These are phyloP conservation scores for Diutina mesorugosa DNA, from an alignment of 1,139 yeast genomes.

Conservation along the genomic window DNA sequence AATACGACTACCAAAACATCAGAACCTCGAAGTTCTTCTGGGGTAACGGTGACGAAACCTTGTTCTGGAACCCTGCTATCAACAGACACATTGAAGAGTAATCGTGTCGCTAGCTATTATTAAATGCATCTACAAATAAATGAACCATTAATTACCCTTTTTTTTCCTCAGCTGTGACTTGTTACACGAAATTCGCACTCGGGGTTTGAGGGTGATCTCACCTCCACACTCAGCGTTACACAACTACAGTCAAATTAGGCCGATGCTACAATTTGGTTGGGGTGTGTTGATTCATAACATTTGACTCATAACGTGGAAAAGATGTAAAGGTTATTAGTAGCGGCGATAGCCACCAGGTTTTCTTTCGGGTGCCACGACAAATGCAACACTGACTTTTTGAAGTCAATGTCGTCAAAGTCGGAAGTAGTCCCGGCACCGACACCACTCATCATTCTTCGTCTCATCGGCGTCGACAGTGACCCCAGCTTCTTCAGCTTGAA, in stretches of 20 bases:
- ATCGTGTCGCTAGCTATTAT: not conserved
- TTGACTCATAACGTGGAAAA: constrained; percentile 45
- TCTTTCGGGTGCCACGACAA: constrained; percentile 98
- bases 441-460: constrained; percentile 35
- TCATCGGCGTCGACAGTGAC: constrained; percentile 13
- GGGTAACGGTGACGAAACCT: constrained; percentile 97
- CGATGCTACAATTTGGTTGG: not conserved
- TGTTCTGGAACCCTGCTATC: constrained; percentile 89
- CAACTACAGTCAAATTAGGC: too few relatives aligned
- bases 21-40: constrained; percentile 85
- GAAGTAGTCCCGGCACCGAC: constrained; percentile 21
- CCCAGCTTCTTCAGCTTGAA: constrained; percentile 62
- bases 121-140: not conserved
- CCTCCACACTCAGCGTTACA: not conserved
- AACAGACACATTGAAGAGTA: constrained; percentile 62
- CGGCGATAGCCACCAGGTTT: constrained; percentile 95
- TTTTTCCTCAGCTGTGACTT: not conserved
- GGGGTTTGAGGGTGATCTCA: not conserved
- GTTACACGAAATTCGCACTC: not conserved
- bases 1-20: constrained; percentile 82
- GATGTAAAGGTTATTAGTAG: constrained; percentile 86
- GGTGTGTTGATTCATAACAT: not conserved
- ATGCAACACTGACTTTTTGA: constrained; percentile 88
- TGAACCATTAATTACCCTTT: not conserved
- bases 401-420: constrained; percentile 81